Evolutionary conservation across 1,284 basidiomycete genomes (phyloP).

Genomic region (Cutaneotrichosporon curvatum): DNA sequence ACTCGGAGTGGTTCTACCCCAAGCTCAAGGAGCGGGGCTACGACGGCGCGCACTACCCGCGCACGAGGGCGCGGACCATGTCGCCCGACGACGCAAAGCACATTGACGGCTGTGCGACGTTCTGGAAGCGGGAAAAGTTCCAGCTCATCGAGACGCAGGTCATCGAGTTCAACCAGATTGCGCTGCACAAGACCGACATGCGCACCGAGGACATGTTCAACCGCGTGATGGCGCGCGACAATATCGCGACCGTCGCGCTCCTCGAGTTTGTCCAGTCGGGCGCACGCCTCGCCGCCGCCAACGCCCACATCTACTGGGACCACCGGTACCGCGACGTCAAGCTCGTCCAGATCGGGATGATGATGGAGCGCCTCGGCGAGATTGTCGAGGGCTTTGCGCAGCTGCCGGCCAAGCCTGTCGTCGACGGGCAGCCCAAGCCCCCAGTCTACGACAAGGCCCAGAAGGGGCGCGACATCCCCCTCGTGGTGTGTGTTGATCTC

Average conservation of each 20-base stretch:
- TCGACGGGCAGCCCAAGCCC: constrained; percentile 26
- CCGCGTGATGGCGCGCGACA: constrained; percentile 90
- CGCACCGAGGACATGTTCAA: constrained; percentile 99
- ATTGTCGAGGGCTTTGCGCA: constrained; percentile 75
- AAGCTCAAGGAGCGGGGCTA: constrained; percentile 73
- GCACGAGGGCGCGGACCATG: constrained; percentile 91
- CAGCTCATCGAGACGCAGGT: constrained; percentile 88
- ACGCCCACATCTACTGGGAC: constrained; percentile 92
- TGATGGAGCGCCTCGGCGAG: constrained; percentile 90
- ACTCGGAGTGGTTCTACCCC: constrained; percentile 85
- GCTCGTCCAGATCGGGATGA: constrained; percentile 85
- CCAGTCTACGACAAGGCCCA: constrained; percentile 32
- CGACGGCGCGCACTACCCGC: constrained; percentile 89
- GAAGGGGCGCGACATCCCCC: constrained; percentile 66
- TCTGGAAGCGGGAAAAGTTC: constrained; percentile 89
- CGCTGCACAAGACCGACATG: constrained; percentile 89
- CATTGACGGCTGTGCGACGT: constrained; percentile 96
- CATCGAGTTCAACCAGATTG: constrained; percentile 89
- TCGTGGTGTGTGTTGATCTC: constrained; percentile 88
- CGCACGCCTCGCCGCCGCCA: constrained; percentile 79
- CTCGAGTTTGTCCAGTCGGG: constrained; percentile 83
- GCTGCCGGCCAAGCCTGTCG: constrained; percentile 52
- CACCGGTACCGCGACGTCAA: constrained; percentile 92
- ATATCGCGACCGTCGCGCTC: constrained; percentile 81
- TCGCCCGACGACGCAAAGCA: constrained; percentile 71